Evolutionary conservation across 768 basidiomycete species (phyloP).

Genomic region (Lactarius deliciosus): DNA sequence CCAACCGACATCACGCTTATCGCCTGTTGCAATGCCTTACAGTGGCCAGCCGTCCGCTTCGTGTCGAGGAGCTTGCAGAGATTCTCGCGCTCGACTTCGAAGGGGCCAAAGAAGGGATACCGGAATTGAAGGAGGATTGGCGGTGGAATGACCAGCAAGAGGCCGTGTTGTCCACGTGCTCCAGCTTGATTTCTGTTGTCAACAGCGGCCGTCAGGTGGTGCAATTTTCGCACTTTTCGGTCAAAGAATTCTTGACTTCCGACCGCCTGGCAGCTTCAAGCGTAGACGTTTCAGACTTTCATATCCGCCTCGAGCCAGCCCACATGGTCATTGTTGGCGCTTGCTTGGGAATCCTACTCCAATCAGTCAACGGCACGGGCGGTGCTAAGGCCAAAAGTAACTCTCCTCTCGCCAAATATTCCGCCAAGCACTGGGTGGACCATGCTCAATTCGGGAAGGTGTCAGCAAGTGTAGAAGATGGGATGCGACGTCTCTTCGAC

Average conservation of each 20-base stretch:
- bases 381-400: background rate
- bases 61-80: no score
- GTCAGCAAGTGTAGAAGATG: background rate
- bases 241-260: background rate
- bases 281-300: background rate
- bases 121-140: no score
- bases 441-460: background rate
- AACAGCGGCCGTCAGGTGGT: no score
- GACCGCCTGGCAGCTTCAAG: background rate
- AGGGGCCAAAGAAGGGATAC: no score
- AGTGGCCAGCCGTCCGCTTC: no score
- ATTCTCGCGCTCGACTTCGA: no score
- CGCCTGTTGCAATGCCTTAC: no score
- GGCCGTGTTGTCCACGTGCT: no score
- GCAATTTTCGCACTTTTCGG: background rate
- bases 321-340: background rate
- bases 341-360: background rate
- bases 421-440: background rate
- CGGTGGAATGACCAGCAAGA: no score
- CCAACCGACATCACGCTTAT: no score
- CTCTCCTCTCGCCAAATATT: background rate
- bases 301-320: background rate
- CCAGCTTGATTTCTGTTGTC: no score
- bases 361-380: background rate
- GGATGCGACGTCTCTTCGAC: background rate